phyloP scores from a whole-genome alignment of 805 yeast genomes.

The Nakazawaea populi region DNA sequence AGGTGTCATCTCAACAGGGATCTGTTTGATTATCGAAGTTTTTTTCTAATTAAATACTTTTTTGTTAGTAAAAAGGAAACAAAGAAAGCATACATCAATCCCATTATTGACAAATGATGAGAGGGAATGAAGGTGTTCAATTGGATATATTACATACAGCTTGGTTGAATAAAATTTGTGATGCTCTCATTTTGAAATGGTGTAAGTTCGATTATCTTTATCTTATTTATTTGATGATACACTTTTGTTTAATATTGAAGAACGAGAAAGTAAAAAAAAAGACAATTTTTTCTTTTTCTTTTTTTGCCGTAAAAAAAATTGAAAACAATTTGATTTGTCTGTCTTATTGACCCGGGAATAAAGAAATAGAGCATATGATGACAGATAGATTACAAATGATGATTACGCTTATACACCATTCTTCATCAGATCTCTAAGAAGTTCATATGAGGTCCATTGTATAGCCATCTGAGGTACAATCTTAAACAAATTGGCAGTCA shows the following conservation, averaged over 20 bases:
- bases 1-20: conserved; percentile 57
- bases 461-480: conserved; percentile 96
- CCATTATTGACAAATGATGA: too few relatives aligned
- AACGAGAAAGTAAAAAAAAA: neutral
- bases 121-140: too few relatives aligned
- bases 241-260: too few relatives aligned
- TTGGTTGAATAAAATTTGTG: conserved; percentile 39
- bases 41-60: conserved; percentile 12
- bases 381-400: neutral
- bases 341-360: conserved; percentile 3
- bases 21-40: conserved; percentile 16
- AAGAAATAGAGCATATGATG: neutral
- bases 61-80: neutral
- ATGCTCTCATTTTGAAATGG: conserved; percentile 37
- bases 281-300: neutral
- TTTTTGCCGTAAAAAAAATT: neutral
- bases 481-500: conserved; percentile 77
- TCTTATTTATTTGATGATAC: neutral
- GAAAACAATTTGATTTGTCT: conserved; percentile 2
- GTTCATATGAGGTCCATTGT: conserved; percentile 84
- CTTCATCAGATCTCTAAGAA: conserved; percentile 43
- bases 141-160: conserved; percentile 29
- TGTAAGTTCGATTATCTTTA: neutral
- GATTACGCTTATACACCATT: neutral
- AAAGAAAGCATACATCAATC: neutral